phyloP scores from a whole-genome alignment of 768 basidiomycete genomes.

The Lactifluus pinguis region DNA sequence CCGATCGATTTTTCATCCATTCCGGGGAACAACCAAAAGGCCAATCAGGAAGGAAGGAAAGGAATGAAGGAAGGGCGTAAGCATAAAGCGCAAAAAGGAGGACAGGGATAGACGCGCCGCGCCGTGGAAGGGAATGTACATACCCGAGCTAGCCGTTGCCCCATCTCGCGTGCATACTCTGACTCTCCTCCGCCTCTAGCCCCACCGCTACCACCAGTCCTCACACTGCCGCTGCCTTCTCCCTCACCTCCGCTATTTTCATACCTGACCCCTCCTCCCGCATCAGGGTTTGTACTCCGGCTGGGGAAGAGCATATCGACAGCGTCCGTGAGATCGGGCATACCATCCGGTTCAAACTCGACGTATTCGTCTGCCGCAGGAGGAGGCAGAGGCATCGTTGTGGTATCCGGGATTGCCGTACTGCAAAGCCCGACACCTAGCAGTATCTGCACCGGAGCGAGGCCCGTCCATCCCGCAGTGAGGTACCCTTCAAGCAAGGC shows the following conservation, averaged over 20 bases:
- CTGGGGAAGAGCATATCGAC: constrained; percentile 59
- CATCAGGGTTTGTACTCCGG: constrained; percentile 24
- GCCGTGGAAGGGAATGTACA: constrained; percentile 22
- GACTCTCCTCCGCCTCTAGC: constrained; percentile 47
- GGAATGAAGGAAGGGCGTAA: constrained; percentile 1
- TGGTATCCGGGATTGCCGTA: background rate
- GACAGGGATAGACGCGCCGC: background rate
- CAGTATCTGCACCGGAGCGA: constrained; percentile 59
- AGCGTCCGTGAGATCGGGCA: constrained; percentile 60
- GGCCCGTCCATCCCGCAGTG: constrained; percentile 70
- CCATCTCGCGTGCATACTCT: constrained; percentile 72
- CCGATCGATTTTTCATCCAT: background rate
- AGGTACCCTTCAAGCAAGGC: constrained; percentile 81
- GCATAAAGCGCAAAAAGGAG: background rate
- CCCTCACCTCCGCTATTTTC: constrained; percentile 34
- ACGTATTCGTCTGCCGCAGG: constrained; percentile 32
- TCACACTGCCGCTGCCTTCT: constrained; percentile 70
- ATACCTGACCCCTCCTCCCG: constrained; percentile 21
- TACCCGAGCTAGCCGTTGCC: constrained; percentile 58
- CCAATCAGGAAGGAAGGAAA: background rate
- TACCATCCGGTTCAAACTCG: constrained; percentile 66
- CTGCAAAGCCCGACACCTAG: constrained; percentile 59
- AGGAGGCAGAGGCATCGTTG: background rate
- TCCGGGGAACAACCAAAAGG: background rate
- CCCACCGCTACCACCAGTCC: constrained; percentile 26